Conservation (phyloP, 208 protist genomes). For the Balamuthia mandrillaris region DNA sequence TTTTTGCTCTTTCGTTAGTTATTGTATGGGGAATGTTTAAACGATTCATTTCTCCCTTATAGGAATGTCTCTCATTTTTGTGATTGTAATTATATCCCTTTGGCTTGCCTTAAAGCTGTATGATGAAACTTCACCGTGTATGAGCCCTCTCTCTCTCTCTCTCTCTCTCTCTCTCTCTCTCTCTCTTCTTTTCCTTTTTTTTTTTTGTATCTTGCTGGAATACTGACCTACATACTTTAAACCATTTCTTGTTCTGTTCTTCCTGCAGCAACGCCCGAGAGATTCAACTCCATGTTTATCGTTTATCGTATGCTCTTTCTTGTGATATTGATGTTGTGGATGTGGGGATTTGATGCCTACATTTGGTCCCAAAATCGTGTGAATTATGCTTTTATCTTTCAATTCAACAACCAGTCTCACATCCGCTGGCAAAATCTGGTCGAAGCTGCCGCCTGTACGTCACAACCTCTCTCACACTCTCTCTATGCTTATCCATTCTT, state of each 20-base stretch:
- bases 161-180: too few species aligned
- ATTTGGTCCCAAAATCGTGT: slow-evolving; percentile 58
- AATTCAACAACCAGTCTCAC: slow-evolving; percentile 7
- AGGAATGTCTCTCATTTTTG: neutral
- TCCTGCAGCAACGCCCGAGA: neutral
- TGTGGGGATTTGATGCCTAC: slow-evolving; percentile 47
- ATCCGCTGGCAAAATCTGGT: neutral
- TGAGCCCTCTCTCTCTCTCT: too few species aligned
- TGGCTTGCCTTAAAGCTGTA: too few species aligned
- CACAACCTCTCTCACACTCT: slow-evolving; percentile 26
- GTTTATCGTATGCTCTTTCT: slow-evolving; percentile 30
- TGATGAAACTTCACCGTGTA: too few species aligned
- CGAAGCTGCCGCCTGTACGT: neutral
- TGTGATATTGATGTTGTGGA: slow-evolving; percentile 19
- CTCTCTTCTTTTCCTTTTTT: too few species aligned
- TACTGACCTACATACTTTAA: too few species aligned
- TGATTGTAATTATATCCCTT: neutral
- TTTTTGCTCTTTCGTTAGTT: neutral
- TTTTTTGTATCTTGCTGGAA: too few species aligned
- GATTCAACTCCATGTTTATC: neutral
- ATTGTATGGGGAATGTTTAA: too few species aligned
- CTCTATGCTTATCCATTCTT: neutral
- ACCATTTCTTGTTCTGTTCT: too few species aligned
- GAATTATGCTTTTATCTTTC: slow-evolving; percentile 64
- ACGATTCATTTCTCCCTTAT: neutral